Conservation (phyloP, 2,329 filamentous ascomycete species). For the Escovopsis sp. region DNA sequence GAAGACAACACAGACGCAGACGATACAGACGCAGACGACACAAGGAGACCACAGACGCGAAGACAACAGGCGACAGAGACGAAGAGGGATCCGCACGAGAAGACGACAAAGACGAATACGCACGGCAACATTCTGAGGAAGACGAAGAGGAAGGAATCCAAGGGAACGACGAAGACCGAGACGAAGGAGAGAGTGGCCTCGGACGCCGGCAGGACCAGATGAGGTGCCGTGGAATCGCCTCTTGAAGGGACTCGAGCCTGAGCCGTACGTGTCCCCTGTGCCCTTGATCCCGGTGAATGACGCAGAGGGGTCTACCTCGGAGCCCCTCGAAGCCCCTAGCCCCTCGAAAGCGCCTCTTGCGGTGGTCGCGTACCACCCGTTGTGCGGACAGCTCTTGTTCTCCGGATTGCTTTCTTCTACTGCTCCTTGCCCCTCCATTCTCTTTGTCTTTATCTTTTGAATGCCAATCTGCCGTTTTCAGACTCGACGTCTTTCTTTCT, state of each 20-base stretch:
- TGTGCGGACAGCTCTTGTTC: too few species aligned
- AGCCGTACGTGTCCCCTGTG: constrained; percentile 16
- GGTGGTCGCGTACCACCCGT: too few species aligned
- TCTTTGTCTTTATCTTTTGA: not conserved
- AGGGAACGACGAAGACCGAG: constrained; percentile 2
- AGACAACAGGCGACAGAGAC: too few species aligned
- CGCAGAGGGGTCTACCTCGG: constrained; percentile 7
- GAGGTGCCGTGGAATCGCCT: constrained; percentile 13
- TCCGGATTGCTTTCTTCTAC: too few species aligned
- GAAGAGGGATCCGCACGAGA: too few species aligned
- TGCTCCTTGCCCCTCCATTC: too few species aligned
- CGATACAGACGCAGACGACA: too few species aligned
- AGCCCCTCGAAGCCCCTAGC: not conserved
- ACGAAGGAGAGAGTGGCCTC: too few species aligned
- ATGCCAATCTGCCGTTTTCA: not conserved
- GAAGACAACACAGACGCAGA: too few species aligned
- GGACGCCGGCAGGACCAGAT: constrained; percentile 13
- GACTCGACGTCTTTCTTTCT: not conserved
- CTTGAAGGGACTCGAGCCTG: constrained; percentile 13
- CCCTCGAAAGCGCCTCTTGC: constrained; percentile 1
- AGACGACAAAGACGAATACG: too few species aligned
- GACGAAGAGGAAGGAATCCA: constrained; percentile 8
- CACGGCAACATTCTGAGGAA: too few species aligned
- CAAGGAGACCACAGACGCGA: too few species aligned
- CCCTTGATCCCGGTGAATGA: constrained; percentile 10